These are phyloP conservation scores for Rhodotorula kratochvilovae DNA, from an alignment of 768 basidiomycete genomes.

Conservation along the genomic window DNA sequence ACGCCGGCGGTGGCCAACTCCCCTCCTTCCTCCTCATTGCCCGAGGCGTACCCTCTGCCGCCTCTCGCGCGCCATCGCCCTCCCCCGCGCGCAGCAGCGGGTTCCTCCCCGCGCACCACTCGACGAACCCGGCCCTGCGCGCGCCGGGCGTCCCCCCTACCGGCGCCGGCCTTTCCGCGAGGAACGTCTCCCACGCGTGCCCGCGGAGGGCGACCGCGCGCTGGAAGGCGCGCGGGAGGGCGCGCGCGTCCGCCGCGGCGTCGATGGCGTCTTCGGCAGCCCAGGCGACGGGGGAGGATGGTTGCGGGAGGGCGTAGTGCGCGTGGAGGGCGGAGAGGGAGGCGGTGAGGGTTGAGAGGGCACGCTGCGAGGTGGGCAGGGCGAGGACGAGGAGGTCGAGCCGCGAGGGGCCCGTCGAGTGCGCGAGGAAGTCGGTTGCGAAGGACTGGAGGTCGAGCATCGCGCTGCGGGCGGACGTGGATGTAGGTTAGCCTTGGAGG, in stretches of 20 bases:
- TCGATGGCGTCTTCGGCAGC: slow-evolving; percentile 6
- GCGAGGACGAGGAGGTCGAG: slow-evolving; percentile 25
- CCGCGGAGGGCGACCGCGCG: slow-evolving; percentile 25
- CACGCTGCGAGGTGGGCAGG: not conserved
- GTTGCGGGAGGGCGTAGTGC: slow-evolving; percentile 11
- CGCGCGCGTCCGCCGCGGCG: not conserved
- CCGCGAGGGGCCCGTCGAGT: slow-evolving; percentile 1
- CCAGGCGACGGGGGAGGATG: slow-evolving; percentile 3
- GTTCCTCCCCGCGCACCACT: slow-evolving; percentile 18
- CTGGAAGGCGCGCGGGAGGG: slow-evolving; percentile 34
- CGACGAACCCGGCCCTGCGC: slow-evolving; percentile 20
- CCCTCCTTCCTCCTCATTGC: not conserved
- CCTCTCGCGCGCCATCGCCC: not conserved
- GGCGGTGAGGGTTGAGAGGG: slow-evolving; percentile 5
- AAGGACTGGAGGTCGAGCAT: slow-evolving; percentile 30
- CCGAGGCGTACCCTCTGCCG: too few relatives aligned
- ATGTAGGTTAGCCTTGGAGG: not conserved
- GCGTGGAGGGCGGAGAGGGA: slow-evolving; percentile 14
- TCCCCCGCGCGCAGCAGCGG: not conserved
- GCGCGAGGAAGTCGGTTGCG: slow-evolving; percentile 18
- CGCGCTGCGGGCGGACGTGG: not conserved
- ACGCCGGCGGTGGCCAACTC: not conserved
- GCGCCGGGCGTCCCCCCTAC: not conserved
- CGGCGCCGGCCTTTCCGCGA: not conserved
- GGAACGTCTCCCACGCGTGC: slow-evolving; percentile 14